A percentile compares a stretch with the other conserved stretches of the same genome.
These are phyloP conservation scores for Chlamydomonas eustigma DNA, from an alignment of 139 green algal genomes.

Conservation along the genomic window DNA sequence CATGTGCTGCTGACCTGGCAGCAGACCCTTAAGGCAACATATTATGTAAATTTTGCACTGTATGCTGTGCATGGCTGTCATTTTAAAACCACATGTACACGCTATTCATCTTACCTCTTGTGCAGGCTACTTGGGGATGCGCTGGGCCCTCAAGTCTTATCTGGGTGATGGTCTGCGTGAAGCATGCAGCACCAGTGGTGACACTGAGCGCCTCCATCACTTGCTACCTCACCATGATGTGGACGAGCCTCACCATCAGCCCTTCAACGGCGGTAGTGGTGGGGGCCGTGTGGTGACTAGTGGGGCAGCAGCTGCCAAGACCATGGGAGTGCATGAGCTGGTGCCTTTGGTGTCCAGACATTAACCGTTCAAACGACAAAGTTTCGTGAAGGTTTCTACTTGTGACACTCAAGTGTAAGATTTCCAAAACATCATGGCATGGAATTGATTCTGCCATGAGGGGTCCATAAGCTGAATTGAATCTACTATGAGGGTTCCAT, in stretches of 20 bases:
- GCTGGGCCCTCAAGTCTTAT: neutral
- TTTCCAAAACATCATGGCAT: neutral
- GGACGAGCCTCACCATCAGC: neutral
- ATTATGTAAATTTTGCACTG: neutral
- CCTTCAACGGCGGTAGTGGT: neutral
- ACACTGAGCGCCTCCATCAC: neutral
- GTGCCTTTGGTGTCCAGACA: conserved; percentile 1
- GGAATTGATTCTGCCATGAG: too few relatives aligned
- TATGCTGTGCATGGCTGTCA: neutral
- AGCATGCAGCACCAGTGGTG: neutral
- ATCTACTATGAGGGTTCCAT: neutral
- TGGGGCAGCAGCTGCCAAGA: neutral
- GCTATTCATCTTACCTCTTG: neutral
- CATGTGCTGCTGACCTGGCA: neutral
- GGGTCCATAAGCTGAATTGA: neutral
- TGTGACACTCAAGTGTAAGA: neutral
- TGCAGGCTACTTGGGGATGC: neutral
- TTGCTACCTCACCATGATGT: neutral
- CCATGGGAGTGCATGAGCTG: neutral
- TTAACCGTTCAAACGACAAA: neutral
- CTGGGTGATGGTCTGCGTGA: neutral
- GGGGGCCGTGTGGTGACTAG: neutral
- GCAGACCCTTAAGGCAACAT: neutral
- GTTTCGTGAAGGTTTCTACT: neutral
- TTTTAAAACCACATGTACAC: neutral